phyloP scores from a whole-genome alignment of 2,329 filamentous ascomycete genomes.

The Hypoxylon sp. region DNA sequence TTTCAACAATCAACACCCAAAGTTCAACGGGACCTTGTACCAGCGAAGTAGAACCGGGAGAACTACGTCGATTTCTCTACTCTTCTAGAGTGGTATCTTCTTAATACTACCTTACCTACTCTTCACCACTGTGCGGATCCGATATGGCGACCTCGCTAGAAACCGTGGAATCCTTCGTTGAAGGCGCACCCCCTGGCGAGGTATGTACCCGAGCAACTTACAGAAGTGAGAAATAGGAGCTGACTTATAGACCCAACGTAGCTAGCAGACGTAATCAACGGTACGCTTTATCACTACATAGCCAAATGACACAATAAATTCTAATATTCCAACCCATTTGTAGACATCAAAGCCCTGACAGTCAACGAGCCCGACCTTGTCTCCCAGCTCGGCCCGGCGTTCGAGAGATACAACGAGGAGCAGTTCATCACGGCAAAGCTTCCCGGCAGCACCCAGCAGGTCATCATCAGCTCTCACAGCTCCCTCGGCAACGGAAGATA shows the following conservation, averaged over 20 bases:
- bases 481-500: conserved; percentile 85
- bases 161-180: conserved; percentile 86
- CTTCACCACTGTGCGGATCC: not conserved
- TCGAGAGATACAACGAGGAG: conserved; percentile 96
- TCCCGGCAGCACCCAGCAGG: conserved; percentile 85
- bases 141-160: conserved; percentile 62
- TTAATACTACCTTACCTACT: not conserved
- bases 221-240: conserved; percentile 29
- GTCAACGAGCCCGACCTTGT: conserved; percentile 77
- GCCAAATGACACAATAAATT: not conserved
- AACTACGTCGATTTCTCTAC: conserved; percentile 19
- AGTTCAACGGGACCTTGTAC: conserved; percentile 7
- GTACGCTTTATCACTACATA: conserved; percentile 61
- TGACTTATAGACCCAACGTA: conserved; percentile 56
- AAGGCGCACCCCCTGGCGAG: conserved; percentile 96
- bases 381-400: conserved; percentile 82
- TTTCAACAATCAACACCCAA: conserved; percentile 28
- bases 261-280: conserved; percentile 90
- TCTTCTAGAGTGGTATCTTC: not conserved
- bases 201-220: conserved; percentile 63
- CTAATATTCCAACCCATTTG: conserved; percentile 26
- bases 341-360: conserved; percentile 92
- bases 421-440: conserved; percentile 92
- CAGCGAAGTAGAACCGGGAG: conserved; percentile 15
- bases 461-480: conserved; percentile 90